Conservation (phyloP, 179 eudicot genomes). For the Silene noctiflora region DNA sequence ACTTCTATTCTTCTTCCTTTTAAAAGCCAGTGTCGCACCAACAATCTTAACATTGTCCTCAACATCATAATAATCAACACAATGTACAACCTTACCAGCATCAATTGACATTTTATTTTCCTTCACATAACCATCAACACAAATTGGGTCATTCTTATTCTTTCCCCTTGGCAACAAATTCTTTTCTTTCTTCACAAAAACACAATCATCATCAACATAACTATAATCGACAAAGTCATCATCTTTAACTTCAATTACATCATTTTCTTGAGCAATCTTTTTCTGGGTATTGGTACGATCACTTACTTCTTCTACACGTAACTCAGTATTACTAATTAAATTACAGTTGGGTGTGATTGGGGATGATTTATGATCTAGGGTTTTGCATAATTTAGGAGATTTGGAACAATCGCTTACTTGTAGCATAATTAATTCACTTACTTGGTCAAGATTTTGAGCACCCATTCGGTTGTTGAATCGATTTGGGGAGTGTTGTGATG, state of each 20-base stretch:
- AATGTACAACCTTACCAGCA: conserved; percentile 13
- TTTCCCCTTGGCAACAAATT: conserved; percentile 20
- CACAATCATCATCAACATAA: conserved; percentile 37
- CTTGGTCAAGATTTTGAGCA: not conserved
- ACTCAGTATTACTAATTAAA: conserved; percentile 1
- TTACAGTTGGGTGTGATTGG: not conserved
- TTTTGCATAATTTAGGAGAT: not conserved
- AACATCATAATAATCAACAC: conserved; percentile 30
- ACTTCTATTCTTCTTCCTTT: conserved; percentile 8
- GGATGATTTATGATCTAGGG: conserved; percentile 2
- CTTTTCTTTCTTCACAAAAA: conserved; percentile 23
- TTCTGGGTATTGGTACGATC: not conserved
- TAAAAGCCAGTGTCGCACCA: not conserved
- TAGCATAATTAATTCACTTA: conserved; percentile 4
- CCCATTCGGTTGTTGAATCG: not conserved
- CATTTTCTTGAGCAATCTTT: not conserved
- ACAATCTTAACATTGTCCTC: conserved; percentile 22
- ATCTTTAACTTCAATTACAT: conserved; percentile 18
- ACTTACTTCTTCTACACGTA: not conserved
- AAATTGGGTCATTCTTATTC: conserved; percentile 24
- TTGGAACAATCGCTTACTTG: not conserved
- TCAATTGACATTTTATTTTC: not conserved
- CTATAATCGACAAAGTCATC: too few species aligned
- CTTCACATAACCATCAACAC: conserved; percentile 15
- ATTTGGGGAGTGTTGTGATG: not conserved